Evolutionary conservation across 139 green algal species (phyloP), one percentile per base, ranked within the genome.

Genomic region (Marvania coccoides): DNA sequence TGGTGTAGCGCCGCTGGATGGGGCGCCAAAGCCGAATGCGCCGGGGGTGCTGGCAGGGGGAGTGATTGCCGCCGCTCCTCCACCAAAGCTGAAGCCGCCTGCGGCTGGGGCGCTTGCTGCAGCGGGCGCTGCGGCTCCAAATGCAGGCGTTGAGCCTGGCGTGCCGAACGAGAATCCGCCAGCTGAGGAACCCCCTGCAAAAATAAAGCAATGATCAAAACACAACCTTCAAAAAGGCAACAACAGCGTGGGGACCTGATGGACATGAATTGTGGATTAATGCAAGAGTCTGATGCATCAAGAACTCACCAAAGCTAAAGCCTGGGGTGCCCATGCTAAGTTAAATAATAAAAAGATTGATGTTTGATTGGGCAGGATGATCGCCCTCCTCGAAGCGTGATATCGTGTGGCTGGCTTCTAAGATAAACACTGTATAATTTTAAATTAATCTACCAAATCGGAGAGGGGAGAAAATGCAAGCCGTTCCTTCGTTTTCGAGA

Each of bases 301-400:
- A 55, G 13, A n/a, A 63, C 12, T 26, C 55, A 63, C 55, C 55
- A 63, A 63, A 63, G 55, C 55, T 63, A 26, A 63, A 63, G 14
- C 35, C 55, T 7, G 42, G 42, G 19, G 42, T 19, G 19, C 42
- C 19, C 42, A 51, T 51, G 19, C 42, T 51, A 19, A 28, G 19
- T 19, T 19, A 19, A 51, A 19, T 51, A 28, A 28, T 28, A 28
- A 28, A 28, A 51, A 51, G 19, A 28, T 19, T 51, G 19, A 28
- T 51, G 19, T 51, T 51, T 51, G 42, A 51, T 51, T 19, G 19
- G 42, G 19, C 42, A 51, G 19, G 42, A n/a, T n/a, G n/a, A n/a
- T n/a, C n/a, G n/a, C n/a, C n/a, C n/a, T n/a, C n/a, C n/a, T n/a
- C n/a, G n/a, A n/a, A n/a, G n/a, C n/a, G n/a, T n/a, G n/a, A n/a